Base-by-base conservation (phyloP, 352 stramenopile species). In the Pythium dissotocum region DNA sequence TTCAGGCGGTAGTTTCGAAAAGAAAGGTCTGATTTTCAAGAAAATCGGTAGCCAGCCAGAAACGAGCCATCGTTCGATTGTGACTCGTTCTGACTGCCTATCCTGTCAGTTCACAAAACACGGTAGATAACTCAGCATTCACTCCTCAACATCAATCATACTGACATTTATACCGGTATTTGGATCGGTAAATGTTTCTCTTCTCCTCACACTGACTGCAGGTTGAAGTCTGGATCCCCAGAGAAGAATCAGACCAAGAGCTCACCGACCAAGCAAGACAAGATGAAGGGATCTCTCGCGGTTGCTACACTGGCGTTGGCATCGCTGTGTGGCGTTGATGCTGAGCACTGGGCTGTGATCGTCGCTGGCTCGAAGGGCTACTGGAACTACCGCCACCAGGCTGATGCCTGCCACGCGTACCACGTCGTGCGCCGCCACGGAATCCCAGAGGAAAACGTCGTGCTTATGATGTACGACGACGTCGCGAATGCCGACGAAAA, bases 381-480 rank as follows among this genome's bases (percentile, higher is more conserved):
- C 77, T 85, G 74, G 66, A 98, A 97, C 83, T 98, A 98, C 77
- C 77, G 91, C 32, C 93, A 98, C 77, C 90, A 97, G 59, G 80
- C 91, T 9, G 90, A 98, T 71, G 87, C 77, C 26, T 95, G 87
- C 62, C 93, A 97, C 69, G 90, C 90, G 21, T 98, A 98, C 78
- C 91, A 97, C 66, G 83, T 97, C 38, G 84, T 98, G 42, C 83
- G 83, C 1, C 78, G 80, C 52, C 89, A 97, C 67, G 93, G 93
- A 12, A 96, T 98, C 44, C 84, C 89, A 9, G 73, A 60, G 14
- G 87, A 97, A 56, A 93, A 96, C 63, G 90, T 98, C 38, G 84
- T 98, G 62, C 83, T 97, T 44, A 97, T 98, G 90, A 97, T 94
- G 87, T 97, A 95, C 77, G 89, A 97, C 71, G 93, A 98, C 68